Evolutionary conservation across 345 rosid species (phyloP), one percentile per base, ranked within the genome.

Genomic region (Mercurialis annua): DNA sequence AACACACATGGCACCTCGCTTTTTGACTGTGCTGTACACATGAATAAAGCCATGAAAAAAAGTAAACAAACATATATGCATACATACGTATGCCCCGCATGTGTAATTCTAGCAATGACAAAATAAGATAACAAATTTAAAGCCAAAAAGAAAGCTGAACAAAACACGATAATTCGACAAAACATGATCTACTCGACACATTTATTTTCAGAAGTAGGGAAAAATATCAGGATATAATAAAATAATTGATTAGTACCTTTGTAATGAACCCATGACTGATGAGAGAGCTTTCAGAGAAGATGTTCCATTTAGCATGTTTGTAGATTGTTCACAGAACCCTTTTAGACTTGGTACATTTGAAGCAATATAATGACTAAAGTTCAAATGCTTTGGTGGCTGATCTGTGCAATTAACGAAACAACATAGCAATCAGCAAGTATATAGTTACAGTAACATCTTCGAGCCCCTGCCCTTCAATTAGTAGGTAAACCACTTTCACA

Each of bases 271-370:
- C 98, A 90, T 90, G 49, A 79, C 89, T 58, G 89, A 85, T 62
- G 97, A 83, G 26, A 92, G 92, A 71, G 87, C 90, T 81, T 70
- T 81, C 76, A 92, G 65, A 54, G 77, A 65, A 73, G 87, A 72
- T 66, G 77, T 79, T 72, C 83, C 83, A 62, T 71, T 85, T 66
- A 79, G 83, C 64, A 81, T 57, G 63, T 84, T 84, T 40, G 77
- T 60, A 70, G 81, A 73, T 67, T 83, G 69, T 59, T 76, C 85
- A 73, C 31, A 8, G 73, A 90, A 87, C 9, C 62, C 85, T 69
- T 82, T 82, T 59, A 93, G 83, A 82, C 89, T 86, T 38, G 92
- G 82, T 51, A 88, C 96, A 69, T 81, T 86, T 59, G 90, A 80
- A 59, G 89, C 84, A 51, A 93, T 56, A 64, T 84, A 71, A 70